Base-by-base conservation (phyloP, 2,329 filamentous ascomycete species). In the Ophiocordyceps camponoti-leonardi region DNA sequence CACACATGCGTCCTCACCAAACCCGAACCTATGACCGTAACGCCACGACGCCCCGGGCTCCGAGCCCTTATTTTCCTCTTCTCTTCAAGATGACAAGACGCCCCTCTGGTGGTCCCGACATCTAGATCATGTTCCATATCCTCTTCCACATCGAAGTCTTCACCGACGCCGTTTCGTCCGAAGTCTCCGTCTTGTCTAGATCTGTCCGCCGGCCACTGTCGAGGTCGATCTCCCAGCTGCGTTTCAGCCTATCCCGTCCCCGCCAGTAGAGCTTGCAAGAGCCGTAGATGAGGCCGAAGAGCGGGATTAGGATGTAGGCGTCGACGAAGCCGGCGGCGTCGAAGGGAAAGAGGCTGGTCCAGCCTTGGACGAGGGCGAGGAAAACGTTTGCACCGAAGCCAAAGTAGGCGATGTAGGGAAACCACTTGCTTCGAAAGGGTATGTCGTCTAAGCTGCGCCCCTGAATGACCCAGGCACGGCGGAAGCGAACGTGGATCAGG, bases 401-500 rank as follows among this genome's bases (percentile, higher is more conserved):
- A 48, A 78, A 73, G 54, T 75, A 80, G 0, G 77, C 72, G 44
- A 72, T 72, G 56, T 66, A 76, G 0, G 76, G 77, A 48, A 75
- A 79, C 46, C 62, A 63, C 39, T 71, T 54, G 2, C 73, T 71
- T 44, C 65, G 59, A 58, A 75, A 81, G 0, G 77, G 76, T 12
- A 81, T 61, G 43, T 73, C 69, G 16, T 66, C 63, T 22, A 70
- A 58, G 28, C 59, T 63, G 47, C 79, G 68, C 1, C 77, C 76
- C 55, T 83, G 78, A 0, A 59, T 61, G 11, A 59, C 55, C 77
- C 77, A 81, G 0, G 79, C 81, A 11, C 68, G 59, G 31, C 81
- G 77, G 59, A 86, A 85, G 22, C 80, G 77, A 49, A 86, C 78
- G 54, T 86, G 81, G 4, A 76, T 82, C 53, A 83, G 73, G 23